Percentiles rank a stretch among this genome's conserved stretches.
Conservation (phyloP, 1,284 basidiomycete species). For the Xerocomus minutiporus region DNA sequence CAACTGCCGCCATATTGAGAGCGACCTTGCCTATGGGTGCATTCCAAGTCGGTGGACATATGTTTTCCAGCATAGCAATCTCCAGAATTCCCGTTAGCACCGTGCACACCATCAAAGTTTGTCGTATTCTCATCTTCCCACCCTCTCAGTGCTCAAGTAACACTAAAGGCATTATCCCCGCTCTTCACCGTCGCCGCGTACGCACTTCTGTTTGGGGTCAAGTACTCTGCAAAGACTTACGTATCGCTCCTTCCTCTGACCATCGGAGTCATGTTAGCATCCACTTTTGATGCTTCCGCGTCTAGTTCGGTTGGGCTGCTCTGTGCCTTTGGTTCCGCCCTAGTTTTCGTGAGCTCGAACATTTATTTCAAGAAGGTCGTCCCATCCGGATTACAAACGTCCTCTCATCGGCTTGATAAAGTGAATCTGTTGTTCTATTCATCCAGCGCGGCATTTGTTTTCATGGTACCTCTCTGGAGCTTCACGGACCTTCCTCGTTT, state of each 20-base stretch:
- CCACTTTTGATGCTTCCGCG: constrained; percentile 86
- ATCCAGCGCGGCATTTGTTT: constrained; percentile 86
- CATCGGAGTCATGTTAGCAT: constrained; percentile 95
- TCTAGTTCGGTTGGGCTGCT: constrained; percentile 81
- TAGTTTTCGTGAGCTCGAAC: constrained; percentile 97
- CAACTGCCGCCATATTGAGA: constrained; percentile 68
- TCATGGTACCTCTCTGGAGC: constrained; percentile 94
- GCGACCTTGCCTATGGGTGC: constrained; percentile 89
- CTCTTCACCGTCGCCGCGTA: constrained; percentile 96
- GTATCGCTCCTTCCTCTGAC: constrained; percentile 92
- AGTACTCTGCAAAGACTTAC: constrained; percentile 90
- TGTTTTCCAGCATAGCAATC: constrained; percentile 95
- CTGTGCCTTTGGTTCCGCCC: constrained; percentile 90
- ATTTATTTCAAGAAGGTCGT: constrained; percentile 99
- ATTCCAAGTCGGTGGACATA: constrained; percentile 95
- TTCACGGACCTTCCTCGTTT: constrained; percentile 78
- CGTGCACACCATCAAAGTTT: constrained; percentile 97
- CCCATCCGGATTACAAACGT: constrained; percentile 56
- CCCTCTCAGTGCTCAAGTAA: constrained; percentile 1
- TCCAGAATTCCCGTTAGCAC: constrained; percentile 95
- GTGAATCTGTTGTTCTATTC: constrained; percentile 95
- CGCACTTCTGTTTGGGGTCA: constrained; percentile 86
- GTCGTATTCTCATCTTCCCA: constrained; percentile 15
- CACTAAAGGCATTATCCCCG: constrained; percentile 82
- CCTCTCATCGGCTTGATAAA: constrained; percentile 87